Evolutionary conservation across 2,329 filamentous ascomycete species (phyloP), one percentile per base, ranked within the genome.

Genomic region (Trichoderma guizhouense): DNA sequence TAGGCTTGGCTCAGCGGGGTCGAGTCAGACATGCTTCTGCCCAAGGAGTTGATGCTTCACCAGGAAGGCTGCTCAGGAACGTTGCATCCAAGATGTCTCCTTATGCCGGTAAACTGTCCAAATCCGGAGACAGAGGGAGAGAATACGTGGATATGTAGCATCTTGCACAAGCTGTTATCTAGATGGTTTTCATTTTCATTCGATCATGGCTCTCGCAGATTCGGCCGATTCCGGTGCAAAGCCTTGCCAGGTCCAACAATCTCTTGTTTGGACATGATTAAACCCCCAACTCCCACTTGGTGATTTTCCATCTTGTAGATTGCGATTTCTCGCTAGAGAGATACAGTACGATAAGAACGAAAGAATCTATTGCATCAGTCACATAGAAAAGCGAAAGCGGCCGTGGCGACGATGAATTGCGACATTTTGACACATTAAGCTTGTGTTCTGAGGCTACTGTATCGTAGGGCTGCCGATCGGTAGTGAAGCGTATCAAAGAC

Each of bases 1-100:
- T 90, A 91, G 71, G 88, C 89, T 77, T 92, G 89, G 74, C 82
- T 82, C 18, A 88, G 79, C 34, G 86, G 82, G 26, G 83, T 73
- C 26, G 72, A 36, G 66, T 26, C 58, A n/a, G 71, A 72, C 71
- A 72, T 72, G 64, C 2, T 61, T 61, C 39, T 9, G 21, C 12
- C 43, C 30, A 55, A 55, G 30, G 15, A n/a, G 12, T 36, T 26
- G 51, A 67, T 60, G 26, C 66, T 68, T 51, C 36, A 26, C 34
- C 51, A 43, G 24, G 18, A 60, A 47, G 15, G 53, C 34, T 32
- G 65, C 36, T 14, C 5, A 55, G 24, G 26, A 28, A 68, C 43
- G 68, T 32, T 14, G 55, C 43, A 57, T 28, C 30, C 32, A 32
- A 36, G 34, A 43, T 70, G 18, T 57, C 32, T 64, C 34, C n/a